Conservation (phyloP, 208 protist species). For the Endotrypanum monterogeii region DNA sequence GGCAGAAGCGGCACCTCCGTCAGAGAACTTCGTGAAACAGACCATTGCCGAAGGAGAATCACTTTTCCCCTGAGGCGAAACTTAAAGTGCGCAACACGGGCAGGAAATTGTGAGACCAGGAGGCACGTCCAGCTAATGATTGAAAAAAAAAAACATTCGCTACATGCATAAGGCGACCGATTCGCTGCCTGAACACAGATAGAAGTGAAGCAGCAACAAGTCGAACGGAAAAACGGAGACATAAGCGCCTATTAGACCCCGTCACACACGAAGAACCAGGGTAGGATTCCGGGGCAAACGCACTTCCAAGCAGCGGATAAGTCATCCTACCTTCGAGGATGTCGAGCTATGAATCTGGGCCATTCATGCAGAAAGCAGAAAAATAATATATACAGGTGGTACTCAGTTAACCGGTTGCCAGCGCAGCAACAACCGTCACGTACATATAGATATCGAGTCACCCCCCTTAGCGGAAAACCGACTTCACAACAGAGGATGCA, state of each 20-base stretch:
- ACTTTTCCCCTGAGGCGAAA: slow-evolving; percentile 11
- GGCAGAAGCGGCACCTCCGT: slow-evolving; percentile 42
- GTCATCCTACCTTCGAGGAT: not conserved
- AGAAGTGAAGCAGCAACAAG: too few relatives aligned
- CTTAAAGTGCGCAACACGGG: not conserved
- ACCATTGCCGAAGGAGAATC: slow-evolving; percentile 50
- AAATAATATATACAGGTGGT: too few relatives aligned
- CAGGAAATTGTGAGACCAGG: not conserved
- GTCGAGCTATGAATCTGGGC: not conserved
- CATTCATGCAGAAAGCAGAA: too few relatives aligned
- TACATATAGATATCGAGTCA: too few relatives aligned
- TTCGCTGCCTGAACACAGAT: too few relatives aligned
- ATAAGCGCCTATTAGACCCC: too few relatives aligned
- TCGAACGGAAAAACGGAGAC: slow-evolving; percentile 3
- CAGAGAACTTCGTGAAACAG: slow-evolving; percentile 51
- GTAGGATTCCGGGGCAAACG: not conserved
- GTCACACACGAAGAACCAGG: not conserved
- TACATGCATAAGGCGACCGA: too few relatives aligned
- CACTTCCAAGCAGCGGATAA: not conserved
- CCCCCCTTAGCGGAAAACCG: not conserved
- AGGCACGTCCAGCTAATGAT: not conserved
- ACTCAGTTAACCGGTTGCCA: too few relatives aligned
- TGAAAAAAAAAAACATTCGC: too few relatives aligned
- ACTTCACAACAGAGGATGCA: not conserved
- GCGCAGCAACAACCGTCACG: too few relatives aligned